Evolutionary conservation across 108 stramenopile genomes (phyloP), one percentile per base, ranked within the genome.

Genomic region (Craspedostauros australis): DNA sequence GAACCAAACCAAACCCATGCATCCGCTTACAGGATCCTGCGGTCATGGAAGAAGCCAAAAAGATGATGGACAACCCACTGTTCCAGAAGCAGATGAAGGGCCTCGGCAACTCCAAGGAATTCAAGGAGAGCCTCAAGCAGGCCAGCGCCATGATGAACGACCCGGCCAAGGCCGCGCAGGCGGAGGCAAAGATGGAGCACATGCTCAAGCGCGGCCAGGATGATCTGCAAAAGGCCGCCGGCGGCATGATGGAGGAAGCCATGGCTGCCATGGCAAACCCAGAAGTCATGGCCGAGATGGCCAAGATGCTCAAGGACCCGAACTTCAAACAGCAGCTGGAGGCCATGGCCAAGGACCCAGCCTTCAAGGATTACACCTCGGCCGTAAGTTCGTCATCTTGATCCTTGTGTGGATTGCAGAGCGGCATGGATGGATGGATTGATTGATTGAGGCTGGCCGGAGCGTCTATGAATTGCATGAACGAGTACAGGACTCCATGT

Each of bases 61-160:
- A 88, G 67, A 92, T 92, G 91, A 88, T 88, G 86, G 75, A 88
- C 28, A 73, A 64, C 34, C 82, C 84, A 5, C 77, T 82, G 54
- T 93, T 81, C 76, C 79, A 93, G 57, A 84, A 82, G 53, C 78
- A 93, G 62, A 88, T 92, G 90, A 88, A 88, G 70, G 54, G 85
- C 27, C 51, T 88, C 14, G 54, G 68, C 51, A 71, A 76, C 28
- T 54, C 63, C 45, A 86, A 84, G 45, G 70, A 76, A 28, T 93
- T 88, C 73, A 86, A 93, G 64, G 47, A 82, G 20, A 43, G 39
- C 30, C 27, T 58, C 2, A 70, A 86, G 30, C 61, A 82, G 46
- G 42, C 79, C 15, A 57, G 46, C 31, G 72, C 88, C 28, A 64
- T 73, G 30, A 66, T 93, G 70, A 71, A 80, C 28, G 87, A 93